A percentile compares a stretch with the other conserved stretches of the same genome.
Evolutionary conservation across 169 alveolate species (phyloP).

Genomic region (Plasmodium relictum): DNA sequence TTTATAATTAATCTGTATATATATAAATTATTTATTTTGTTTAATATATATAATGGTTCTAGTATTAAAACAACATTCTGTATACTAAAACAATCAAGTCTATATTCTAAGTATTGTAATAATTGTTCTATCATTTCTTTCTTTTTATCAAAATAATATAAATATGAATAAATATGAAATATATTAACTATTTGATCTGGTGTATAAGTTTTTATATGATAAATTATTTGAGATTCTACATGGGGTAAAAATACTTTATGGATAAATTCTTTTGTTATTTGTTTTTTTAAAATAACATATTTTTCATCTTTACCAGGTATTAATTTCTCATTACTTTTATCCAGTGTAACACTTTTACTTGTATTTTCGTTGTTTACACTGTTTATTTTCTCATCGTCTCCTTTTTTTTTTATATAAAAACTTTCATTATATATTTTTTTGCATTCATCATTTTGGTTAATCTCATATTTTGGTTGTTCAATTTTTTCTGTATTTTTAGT

Average conservation of each 20-base stretch:
- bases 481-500: neutral
- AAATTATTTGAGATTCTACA: constrained; percentile 75
- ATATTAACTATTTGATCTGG: constrained; percentile 73
- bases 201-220: too few relatives aligned
- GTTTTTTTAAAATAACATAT: constrained; percentile 67
- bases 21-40: constrained; percentile 37
- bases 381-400: neutral
- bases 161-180: constrained; percentile 51
- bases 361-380: neutral
- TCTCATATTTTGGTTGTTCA: neutral
- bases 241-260: constrained; percentile 71
- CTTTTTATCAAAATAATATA: constrained; percentile 56
- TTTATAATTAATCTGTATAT: constrained; percentile 71
- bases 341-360: neutral
- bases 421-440: neutral
- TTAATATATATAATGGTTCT: constrained; percentile 60
- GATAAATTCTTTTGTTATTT: constrained; percentile 63
- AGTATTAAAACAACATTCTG: constrained; percentile 33
- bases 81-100: constrained; percentile 74
- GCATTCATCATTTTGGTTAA: neutral
- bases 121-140: constrained; percentile 64
- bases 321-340: neutral
- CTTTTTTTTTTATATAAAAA: neutral
- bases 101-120: constrained; percentile 35
- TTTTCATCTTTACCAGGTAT: constrained; percentile 36